phyloP scores from a whole-genome alignment of 306 rosid species.

The Pyrus pyrifolia region DNA sequence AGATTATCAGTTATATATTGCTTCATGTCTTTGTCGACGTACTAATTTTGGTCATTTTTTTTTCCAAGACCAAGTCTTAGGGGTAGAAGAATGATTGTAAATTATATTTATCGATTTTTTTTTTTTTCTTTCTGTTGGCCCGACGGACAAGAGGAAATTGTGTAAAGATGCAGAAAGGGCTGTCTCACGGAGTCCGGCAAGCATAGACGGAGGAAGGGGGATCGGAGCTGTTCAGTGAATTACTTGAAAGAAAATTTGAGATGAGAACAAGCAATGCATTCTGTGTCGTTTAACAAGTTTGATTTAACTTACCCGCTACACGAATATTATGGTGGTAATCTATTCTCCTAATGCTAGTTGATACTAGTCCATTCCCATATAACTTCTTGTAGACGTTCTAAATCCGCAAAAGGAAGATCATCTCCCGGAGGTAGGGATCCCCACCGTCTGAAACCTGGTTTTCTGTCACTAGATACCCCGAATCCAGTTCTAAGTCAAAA shows the following conservation, averaged over 20 bases:
- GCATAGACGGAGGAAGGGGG: neutral
- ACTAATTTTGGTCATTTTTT: neutral
- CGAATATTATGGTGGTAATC: neutral
- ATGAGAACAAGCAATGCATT: neutral
- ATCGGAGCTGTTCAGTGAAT: neutral
- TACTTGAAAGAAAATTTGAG: neutral
- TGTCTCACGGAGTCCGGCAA: too few relatives aligned
- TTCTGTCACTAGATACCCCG: constrained; percentile 51
- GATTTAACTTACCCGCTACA: neutral
- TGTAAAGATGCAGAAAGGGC: neutral
- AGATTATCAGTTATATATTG: neutral
- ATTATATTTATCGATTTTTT: too few relatives aligned
- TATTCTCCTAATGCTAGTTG: neutral
- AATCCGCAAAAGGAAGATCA: constrained; percentile 13
- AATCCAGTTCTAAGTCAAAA: constrained; percentile 27
- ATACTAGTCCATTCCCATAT: neutral
- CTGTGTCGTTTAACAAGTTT: neutral
- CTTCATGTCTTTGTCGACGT: neutral
- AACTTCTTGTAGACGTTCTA: neutral
- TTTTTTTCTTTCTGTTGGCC: neutral
- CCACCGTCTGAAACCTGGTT: constrained; percentile 63
- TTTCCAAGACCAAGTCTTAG: neutral
- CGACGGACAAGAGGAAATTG: neutral
- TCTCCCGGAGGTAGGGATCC: constrained; percentile 15
- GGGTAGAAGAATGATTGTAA: neutral